Base-by-base conservation (phyloP, 208 protist species). In the Trypanosoma theileri region DNA sequence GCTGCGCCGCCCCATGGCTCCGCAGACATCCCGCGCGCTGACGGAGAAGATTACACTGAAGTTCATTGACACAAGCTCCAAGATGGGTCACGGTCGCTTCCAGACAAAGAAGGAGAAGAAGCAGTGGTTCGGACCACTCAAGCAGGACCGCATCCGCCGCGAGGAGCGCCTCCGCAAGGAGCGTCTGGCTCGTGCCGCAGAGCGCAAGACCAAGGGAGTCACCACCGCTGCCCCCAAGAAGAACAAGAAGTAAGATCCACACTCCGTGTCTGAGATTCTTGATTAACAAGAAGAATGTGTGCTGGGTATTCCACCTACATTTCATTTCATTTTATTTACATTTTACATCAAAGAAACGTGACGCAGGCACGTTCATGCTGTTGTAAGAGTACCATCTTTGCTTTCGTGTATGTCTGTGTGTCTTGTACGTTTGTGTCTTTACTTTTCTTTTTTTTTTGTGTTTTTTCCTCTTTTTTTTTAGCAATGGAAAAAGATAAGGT, bases 51-150 rank as follows among this genome's bases (percentile, higher is more conserved):
- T 98, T 77, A 76, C 52, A 41, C 84, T 94, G 53, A 99, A 99
- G 93, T 99, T 99, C 91, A 99, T 99, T 84, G 98, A 99, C 84
- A 99, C 99, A 46, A 98, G 98, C 35, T 98, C 96, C 69, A 99
- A 99, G 93, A 93, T 99, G 24, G 99, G 99, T 63, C 96, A 99
- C 81, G 98, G 98, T 77, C 88, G 97, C 71, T 99, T 99, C 97
- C 98, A 99, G 92, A 99, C 98, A 48, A 65, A 82, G 55, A 94
- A 88, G 59, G 99, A 99, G 88, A 99, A 99, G 92, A 80, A 58
- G 48, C 92, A 98, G 75, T 99, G 98, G 91, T 92, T 98, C 78
- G 98, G 98, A 74, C 76, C 89, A 40, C 84, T 92, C 74, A 99
- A 98, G 94, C 97, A 96, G 85, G 82, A 94, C 77, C 84, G 81